These are phyloP conservation scores for Thalassiosira mediterranea DNA, from an alignment of 352 stramenopile genomes.

Conservation along the genomic window DNA sequence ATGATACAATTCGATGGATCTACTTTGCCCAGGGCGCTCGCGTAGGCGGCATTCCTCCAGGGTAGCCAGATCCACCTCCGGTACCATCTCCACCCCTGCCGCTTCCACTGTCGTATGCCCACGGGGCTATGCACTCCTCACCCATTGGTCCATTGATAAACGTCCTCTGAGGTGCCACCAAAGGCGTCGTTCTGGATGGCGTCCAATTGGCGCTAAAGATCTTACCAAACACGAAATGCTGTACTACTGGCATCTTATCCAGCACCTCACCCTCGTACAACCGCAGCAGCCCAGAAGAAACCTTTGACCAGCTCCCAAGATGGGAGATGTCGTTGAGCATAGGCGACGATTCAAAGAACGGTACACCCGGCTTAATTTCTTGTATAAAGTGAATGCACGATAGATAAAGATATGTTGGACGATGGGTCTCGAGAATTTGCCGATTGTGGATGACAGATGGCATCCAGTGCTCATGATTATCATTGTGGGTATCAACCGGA, in stretches of 20 bases:
- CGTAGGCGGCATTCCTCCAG: slow-evolving; percentile 49
- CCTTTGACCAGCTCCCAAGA: slow-evolving; percentile 70
- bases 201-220: slow-evolving; percentile 84
- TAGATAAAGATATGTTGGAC: slow-evolving; percentile 69
- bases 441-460: slow-evolving; percentile 61
- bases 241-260: slow-evolving; percentile 97
- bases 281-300: slow-evolving; percentile 65
- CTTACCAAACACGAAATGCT: slow-evolving; percentile 97
- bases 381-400: slow-evolving; percentile 79
- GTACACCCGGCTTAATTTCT: slow-evolving; percentile 73
- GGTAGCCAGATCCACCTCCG: no score
- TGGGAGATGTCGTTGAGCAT: slow-evolving; percentile 83
- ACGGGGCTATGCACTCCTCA: no score
- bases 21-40: slow-evolving; percentile 77
- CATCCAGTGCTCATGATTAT: slow-evolving; percentile 50
- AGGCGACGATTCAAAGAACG: slow-evolving; percentile 81
- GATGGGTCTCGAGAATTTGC: slow-evolving; percentile 40
- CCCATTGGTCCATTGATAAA: slow-evolving; percentile 63
- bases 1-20: no score
- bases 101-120: no score
- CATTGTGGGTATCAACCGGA: slow-evolving; percentile 15
- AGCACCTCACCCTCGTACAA: slow-evolving; percentile 93
- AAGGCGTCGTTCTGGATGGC: slow-evolving; percentile 41
- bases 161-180: slow-evolving; percentile 53
- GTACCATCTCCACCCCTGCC: slow-evolving; percentile 1